Evolutionary conservation across 2,329 filamentous ascomycete species (phyloP), one percentile per base, ranked within the genome.

Genomic region (Exophiala oligosperma): DNA sequence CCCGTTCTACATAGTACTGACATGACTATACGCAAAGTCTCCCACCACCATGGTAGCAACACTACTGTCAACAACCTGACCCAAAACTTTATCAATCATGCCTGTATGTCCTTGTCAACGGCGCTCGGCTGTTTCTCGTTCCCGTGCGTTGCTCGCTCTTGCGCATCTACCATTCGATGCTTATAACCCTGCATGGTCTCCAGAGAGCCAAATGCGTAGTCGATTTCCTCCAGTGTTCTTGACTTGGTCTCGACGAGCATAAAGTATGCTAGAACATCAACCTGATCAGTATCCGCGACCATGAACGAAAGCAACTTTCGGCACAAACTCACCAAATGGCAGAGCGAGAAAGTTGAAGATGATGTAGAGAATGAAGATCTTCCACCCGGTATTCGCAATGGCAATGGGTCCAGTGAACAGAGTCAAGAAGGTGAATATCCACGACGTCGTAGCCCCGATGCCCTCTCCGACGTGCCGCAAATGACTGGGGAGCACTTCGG

Each of bases 301-400:
- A 28, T 28, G 17, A 17, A 28, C 26, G 26, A 12, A 28, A 21
- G 26, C 14, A 37, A 23, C 14, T 28, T 28, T 28, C 26, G 26
- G 26, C 26, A 28, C 26, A 28, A 21, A 23, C 29, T 52, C n/a
- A 81, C 77, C 0, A 78, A 79, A 60, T 80, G 81, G 63, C 70
- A 80, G 68, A 79, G 75, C 59, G 74, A 75, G 41, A 80, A 28
- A 14, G 24, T 73, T 52, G 75, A 56, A 50, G 35, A 56, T 32
- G 35, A 51, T 50, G 35, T 44, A 44, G 24, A 52, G 37, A 23
- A 52, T 52, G 50, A 44, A 52, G 12, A 52, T 44, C 38, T 32
- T 43, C 6, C 32, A 52, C 17, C 50, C 50, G 4, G 38, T 52
- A 2, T 32, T 29, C 4, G 11, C 17, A 14, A 52, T 17, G 7